phyloP scores from a whole-genome alignment of 1,284 basidiomycete genomes.

The Ceratobasidium papillatum region DNA sequence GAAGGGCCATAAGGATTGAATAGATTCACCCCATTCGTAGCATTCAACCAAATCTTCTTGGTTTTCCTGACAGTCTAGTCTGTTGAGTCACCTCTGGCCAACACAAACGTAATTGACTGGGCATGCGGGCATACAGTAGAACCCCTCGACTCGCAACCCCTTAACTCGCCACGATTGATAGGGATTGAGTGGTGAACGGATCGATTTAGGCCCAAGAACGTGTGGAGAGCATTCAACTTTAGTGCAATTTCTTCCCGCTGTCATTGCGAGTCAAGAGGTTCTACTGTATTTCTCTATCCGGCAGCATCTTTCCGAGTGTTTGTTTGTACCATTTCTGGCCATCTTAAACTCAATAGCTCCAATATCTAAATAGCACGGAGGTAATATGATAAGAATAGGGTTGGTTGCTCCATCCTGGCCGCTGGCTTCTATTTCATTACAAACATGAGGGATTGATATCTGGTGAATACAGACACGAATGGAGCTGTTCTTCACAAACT shows the following conservation, averaged over 20 bases:
- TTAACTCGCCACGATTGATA: too few relatives aligned
- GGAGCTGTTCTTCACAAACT: background rate
- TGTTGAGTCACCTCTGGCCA: conserved; percentile 1
- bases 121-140: too few relatives aligned
- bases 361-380: background rate
- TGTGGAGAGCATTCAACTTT: too few relatives aligned
- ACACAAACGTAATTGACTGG: background rate
- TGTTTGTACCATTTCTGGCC: background rate
- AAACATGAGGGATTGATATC: background rate
- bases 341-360: background rate
- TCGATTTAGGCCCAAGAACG: too few relatives aligned
- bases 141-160: too few relatives aligned
- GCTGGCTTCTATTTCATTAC: background rate
- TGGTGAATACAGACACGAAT: background rate
- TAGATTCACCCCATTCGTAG: background rate
- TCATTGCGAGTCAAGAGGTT: too few relatives aligned
- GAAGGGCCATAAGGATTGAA: conserved; percentile 1
- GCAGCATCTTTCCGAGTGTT: background rate
- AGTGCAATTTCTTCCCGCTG: too few relatives aligned
- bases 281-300: background rate
- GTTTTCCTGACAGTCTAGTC: background rate
- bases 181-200: too few relatives aligned
- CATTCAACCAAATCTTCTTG: background rate
- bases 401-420: background rate
- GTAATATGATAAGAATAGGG: background rate